Conservation (phyloP, 768 basidiomycete genomes). For the Epithele typhae region DNA sequence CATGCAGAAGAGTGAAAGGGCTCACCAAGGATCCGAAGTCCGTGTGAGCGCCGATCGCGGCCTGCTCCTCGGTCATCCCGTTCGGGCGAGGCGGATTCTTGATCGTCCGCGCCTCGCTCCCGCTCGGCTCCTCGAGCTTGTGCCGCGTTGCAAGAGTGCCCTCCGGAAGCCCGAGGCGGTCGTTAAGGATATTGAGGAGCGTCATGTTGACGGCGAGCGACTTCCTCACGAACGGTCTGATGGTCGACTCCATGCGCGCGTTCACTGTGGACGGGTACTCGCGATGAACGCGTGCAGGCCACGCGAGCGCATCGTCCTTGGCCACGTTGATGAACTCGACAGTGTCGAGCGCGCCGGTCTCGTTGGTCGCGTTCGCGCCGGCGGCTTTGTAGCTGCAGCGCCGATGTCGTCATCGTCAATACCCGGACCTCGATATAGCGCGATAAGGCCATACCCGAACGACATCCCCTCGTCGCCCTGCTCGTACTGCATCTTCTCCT, state of each 20-base stretch:
- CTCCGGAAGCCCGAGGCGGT: slow-evolving; percentile 28
- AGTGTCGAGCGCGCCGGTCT: slow-evolving; percentile 27
- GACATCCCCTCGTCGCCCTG: slow-evolving; percentile 39
- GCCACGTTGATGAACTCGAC: slow-evolving; percentile 34
- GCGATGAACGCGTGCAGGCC: slow-evolving; percentile 27
- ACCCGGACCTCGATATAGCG: background rate
- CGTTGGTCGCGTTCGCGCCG: slow-evolving; percentile 30
- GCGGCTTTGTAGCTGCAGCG: slow-evolving; percentile 25
- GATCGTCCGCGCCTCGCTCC: slow-evolving; percentile 31
- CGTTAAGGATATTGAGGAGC: slow-evolving; percentile 28
- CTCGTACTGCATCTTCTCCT: slow-evolving; percentile 40
- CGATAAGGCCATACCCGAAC: slow-evolving; percentile 26
- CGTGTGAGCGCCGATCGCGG: slow-evolving; percentile 31
- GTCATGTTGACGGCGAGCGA: slow-evolving; percentile 26
- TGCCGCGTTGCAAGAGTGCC: slow-evolving; percentile 27
- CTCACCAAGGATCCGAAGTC: slow-evolving; percentile 33
- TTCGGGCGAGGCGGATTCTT: slow-evolving; percentile 25
- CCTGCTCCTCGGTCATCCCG: slow-evolving; percentile 21
- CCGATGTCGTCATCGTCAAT: background rate
- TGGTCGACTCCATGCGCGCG: slow-evolving; percentile 23
- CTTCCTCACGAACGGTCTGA: slow-evolving; percentile 27
- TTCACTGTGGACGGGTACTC: slow-evolving; percentile 29
- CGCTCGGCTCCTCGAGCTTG: slow-evolving; percentile 22
- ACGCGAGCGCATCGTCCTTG: slow-evolving; percentile 34
- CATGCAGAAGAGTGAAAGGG: background rate